These are phyloP conservation scores for Coemansia sp. DNA, from an alignment of 192 early-diverging fungal species.

Conservation along the genomic window DNA sequence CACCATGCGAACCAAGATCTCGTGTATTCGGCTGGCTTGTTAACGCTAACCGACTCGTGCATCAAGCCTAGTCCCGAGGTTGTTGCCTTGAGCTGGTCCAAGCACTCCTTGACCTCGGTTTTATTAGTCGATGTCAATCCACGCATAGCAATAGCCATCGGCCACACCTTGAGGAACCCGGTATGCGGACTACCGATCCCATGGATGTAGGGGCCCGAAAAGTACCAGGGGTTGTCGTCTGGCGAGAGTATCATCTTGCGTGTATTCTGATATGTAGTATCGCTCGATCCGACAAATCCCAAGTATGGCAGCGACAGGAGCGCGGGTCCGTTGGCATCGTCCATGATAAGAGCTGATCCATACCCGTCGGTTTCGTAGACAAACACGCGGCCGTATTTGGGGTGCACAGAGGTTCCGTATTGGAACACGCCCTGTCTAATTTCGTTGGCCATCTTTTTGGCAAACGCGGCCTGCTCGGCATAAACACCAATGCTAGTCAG, in stretches of 20 bases:
- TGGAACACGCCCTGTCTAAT: constrained; percentile 56
- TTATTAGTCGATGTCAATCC: constrained; percentile 52
- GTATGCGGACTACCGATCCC: constrained; percentile 68
- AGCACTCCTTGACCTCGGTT: constrained; percentile 55
- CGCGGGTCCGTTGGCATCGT: constrained; percentile 69
- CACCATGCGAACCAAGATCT: constrained; percentile 50
- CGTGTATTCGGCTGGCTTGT: constrained; percentile 37
- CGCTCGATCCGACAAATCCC: constrained; percentile 53
- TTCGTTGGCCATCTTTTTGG: constrained; percentile 40
- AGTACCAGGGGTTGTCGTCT: constrained; percentile 65
- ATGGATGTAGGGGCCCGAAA: constrained; percentile 50
- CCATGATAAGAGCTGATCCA: constrained; percentile 63
- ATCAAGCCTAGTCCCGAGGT: constrained; percentile 61
- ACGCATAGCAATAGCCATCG: constrained; percentile 61
- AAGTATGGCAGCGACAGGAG: constrained; percentile 62
- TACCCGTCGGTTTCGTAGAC: constrained; percentile 74
- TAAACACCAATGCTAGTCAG: constrained; percentile 30
- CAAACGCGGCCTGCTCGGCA: constrained; percentile 36
- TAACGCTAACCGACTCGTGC: constrained; percentile 62
- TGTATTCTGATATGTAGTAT: constrained; percentile 60
- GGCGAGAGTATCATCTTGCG: constrained; percentile 58
- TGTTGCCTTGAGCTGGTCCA: constrained; percentile 56
- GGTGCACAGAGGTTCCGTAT: constrained; percentile 55
- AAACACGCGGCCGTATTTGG: constrained; percentile 57
- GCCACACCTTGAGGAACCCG: constrained; percentile 62